phyloP scores from a whole-genome alignment of 108 stramenopile genomes.

The Fragilaria crotonensis region DNA sequence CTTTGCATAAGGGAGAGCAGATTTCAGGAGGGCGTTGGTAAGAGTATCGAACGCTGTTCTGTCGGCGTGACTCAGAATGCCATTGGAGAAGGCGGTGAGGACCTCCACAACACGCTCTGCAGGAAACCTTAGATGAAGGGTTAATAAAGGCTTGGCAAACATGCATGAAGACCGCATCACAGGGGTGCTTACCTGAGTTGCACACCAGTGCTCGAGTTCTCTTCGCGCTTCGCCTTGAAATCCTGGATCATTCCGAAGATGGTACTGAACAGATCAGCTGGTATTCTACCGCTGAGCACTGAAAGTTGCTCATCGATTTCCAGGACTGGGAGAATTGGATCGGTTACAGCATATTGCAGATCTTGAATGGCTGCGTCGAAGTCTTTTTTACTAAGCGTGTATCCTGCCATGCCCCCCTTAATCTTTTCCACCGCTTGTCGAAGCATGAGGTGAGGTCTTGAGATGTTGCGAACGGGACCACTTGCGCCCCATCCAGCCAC shows the following conservation, averaged over 20 bases:
- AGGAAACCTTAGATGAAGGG: conserved; percentile 52
- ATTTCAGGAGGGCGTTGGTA: conserved; percentile 53
- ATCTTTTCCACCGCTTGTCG: conserved; percentile 66
- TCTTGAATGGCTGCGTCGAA: conserved; percentile 52
- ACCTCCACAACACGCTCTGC: conserved; percentile 51
- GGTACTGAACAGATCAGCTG: conserved; percentile 46
- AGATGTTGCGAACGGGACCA: conserved; percentile 9
- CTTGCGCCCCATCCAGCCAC: conserved; percentile 60
- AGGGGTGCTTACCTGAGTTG: conserved; percentile 21
- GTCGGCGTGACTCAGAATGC: conserved; percentile 50
- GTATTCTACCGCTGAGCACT: conserved; percentile 87
- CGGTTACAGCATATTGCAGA: conserved; percentile 58
- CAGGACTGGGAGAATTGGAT: conserved; percentile 74
- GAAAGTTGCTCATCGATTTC: conserved; percentile 94
- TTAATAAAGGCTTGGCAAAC: neutral
- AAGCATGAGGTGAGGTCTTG: conserved; percentile 72
- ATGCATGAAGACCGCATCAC: neutral
- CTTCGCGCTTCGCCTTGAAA: conserved; percentile 31
- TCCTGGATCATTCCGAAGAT: conserved; percentile 51
- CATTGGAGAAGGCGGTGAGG: conserved; percentile 33
- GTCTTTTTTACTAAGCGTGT: conserved; percentile 39
- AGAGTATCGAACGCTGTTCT: conserved; percentile 55
- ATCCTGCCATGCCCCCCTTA: conserved; percentile 84
- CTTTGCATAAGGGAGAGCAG: conserved; percentile 65
- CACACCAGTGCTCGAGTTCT: conserved; percentile 14